These are phyloP conservation scores for Candida nonsorbophila DNA, from an alignment of 805 yeast species.

Conservation along the genomic window DNA sequence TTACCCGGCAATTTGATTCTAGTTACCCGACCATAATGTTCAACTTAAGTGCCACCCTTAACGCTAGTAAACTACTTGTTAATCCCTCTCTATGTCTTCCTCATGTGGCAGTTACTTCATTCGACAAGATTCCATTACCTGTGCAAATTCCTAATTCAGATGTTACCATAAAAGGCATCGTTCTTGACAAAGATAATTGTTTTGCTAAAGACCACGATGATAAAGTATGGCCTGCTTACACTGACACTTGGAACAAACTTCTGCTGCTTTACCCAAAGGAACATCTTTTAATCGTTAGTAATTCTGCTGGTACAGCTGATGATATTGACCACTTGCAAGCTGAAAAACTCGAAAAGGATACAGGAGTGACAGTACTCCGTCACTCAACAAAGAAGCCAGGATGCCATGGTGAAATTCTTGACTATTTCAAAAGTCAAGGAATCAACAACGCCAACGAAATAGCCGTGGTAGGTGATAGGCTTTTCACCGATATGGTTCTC, in stretches of 20 bases:
- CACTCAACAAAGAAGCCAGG: slow-evolving; percentile 82
- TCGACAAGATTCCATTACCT: slow-evolving; percentile 59
- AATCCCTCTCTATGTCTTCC: slow-evolving; percentile 73
- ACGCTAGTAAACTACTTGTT: slow-evolving; percentile 51
- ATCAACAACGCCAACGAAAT: slow-evolving; percentile 53
- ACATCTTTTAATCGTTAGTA: slow-evolving; percentile 71
- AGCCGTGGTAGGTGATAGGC: slow-evolving; percentile 85
- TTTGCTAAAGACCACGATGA: slow-evolving; percentile 81
- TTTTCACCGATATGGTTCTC: slow-evolving; percentile 89
- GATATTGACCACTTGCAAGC: slow-evolving; percentile 64
- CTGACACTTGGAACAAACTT: slow-evolving; percentile 48
- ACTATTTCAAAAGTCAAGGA: slow-evolving; percentile 47
- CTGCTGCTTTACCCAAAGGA: slow-evolving; percentile 56
- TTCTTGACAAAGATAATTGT: slow-evolving; percentile 93
- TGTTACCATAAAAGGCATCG: slow-evolving; percentile 60
- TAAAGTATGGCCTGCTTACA: slow-evolving; percentile 68
- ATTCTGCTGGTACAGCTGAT: slow-evolving; percentile 87
- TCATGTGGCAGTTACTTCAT: slow-evolving; percentile 48
- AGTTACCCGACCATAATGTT: slow-evolving; percentile 24
- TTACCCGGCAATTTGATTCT: slow-evolving; percentile 3
- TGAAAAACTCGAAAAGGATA: slow-evolving; percentile 47
- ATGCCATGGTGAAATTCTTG: slow-evolving; percentile 62
- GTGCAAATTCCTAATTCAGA: slow-evolving; percentile 26
- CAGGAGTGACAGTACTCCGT: slow-evolving; percentile 66
- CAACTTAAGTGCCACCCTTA: slow-evolving; percentile 76